Percentiles rank a stretch among this genome's conserved stretches.
Evolutionary conservation across 768 basidiomycete species (phyloP).

Genomic region (Stropharia rugosoannulata): DNA sequence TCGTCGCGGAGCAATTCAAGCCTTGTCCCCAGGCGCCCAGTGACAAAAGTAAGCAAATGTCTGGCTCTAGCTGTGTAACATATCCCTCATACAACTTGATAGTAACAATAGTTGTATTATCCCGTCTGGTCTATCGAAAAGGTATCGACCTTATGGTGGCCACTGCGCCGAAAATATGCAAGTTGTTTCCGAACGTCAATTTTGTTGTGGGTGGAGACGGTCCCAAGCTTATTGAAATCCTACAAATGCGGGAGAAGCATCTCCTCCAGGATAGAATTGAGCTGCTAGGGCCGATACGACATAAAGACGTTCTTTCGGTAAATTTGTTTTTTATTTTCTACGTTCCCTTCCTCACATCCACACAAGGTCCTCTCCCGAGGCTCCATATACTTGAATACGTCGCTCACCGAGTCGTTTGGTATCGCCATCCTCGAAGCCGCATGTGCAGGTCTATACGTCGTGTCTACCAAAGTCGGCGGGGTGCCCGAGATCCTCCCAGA

Average conservation of each 20-base stretch:
- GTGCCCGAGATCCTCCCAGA: conserved; percentile 92
- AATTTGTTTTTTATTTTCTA: conserved; percentile 20
- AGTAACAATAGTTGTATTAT: conserved; percentile 93
- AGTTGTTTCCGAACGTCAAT: conserved; percentile 78
- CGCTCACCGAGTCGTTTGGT: conserved; percentile 94
- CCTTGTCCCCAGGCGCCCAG: conserved; percentile 52
- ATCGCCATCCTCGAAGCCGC: conserved; percentile 98
- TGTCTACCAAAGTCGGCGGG: conserved; percentile 92
- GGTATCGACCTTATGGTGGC: conserved; percentile 95
- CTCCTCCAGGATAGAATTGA: conserved; percentile 90
- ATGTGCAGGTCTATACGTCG: conserved; percentile 90
- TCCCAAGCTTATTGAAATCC: conserved; percentile 89
- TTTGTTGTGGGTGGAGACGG: conserved; percentile 95
- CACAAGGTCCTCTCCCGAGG: conserved; percentile 80
- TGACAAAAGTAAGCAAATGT: conserved; percentile 52
- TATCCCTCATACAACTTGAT: conserved; percentile 4
- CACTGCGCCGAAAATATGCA: conserved; percentile 87
- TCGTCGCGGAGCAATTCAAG: conserved; percentile 84
- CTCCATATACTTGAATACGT: conserved; percentile 92
- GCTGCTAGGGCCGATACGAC: conserved; percentile 78
- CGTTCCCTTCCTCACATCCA: neutral
- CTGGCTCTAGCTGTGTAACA: neutral
- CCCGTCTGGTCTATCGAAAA: conserved; percentile 91
- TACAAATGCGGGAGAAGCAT: conserved; percentile 94
- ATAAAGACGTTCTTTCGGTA: conserved; percentile 81